Percentiles rank a stretch among this genome's conserved stretches.
Conservation (phyloP, 2,329 filamentous ascomycete genomes). For the Raffaelea albimanens region DNA sequence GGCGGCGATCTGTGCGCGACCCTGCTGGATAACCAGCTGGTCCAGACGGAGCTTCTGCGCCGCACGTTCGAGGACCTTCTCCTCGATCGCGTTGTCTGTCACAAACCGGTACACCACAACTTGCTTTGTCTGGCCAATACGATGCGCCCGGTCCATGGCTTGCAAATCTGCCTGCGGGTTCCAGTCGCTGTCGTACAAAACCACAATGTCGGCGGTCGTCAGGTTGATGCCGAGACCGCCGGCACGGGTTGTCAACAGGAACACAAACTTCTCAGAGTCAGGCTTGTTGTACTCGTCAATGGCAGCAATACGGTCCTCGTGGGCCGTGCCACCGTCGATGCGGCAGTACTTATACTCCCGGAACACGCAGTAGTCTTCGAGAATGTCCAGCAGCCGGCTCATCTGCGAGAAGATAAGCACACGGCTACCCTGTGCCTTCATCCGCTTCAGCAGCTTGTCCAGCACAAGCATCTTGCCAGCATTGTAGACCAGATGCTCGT, state of each 20-base stretch:
- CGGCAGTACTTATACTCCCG: conserved; percentile 91
- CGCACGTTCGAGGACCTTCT: conserved; percentile 93
- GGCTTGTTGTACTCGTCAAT: conserved; percentile 99
- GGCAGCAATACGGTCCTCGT: conserved; percentile 93
- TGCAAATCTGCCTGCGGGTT: conserved; percentile 97
- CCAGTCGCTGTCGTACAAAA: conserved; percentile 97
- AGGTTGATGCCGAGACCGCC: conserved; percentile 96
- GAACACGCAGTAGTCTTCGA: conserved; percentile 98
- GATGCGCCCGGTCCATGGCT: conserved; percentile 97
- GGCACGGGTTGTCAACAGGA: conserved; percentile 88
- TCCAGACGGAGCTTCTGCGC: conserved; percentile 95
- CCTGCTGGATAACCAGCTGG: conserved; percentile 96
- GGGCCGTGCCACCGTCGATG: conserved; percentile 92
- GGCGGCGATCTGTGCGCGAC: conserved; percentile 78
- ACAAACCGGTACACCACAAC: conserved; percentile 95
- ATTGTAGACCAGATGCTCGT: conserved; percentile 90
- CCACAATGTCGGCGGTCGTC: conserved; percentile 88
- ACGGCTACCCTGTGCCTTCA: conserved; percentile 79
- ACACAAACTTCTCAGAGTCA: conserved; percentile 91
- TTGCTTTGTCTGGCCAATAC: conserved; percentile 97
- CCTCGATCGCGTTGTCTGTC: conserved; percentile 95
- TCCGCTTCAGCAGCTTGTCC: conserved; percentile 77
- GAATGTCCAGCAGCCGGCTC: conserved; percentile 91
- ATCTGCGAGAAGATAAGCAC: conserved; percentile 99
- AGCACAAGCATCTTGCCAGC: conserved; percentile 96